These are phyloP conservation scores for Talaromyces piceae DNA, from an alignment of 2,329 filamentous ascomycete genomes.

Conservation along the genomic window DNA sequence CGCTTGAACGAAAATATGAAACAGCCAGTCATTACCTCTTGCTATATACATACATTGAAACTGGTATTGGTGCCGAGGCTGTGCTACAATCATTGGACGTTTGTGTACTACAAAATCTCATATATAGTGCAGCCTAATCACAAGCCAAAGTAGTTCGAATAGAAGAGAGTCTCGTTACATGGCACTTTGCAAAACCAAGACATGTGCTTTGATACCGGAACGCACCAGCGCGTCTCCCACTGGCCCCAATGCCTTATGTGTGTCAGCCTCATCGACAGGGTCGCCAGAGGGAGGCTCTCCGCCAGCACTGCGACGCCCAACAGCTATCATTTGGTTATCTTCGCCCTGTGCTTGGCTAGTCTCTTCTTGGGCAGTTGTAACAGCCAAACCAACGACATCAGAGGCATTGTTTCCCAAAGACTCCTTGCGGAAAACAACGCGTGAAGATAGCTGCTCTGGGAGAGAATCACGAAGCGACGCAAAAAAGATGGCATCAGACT, in stretches of 20 bases:
- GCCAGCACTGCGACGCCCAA: slow-evolving; percentile 45
- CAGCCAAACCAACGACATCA: slow-evolving; percentile 29
- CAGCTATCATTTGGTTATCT: slow-evolving; percentile 62
- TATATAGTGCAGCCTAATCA: neutral
- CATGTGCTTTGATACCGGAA: slow-evolving; percentile 55
- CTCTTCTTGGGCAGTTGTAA: slow-evolving; percentile 51
- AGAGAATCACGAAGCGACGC: slow-evolving; percentile 50
- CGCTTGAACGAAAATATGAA: no score
- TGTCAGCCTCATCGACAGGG: slow-evolving; percentile 15
- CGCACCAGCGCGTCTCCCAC: slow-evolving; percentile 40
- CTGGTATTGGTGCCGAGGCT: no score
- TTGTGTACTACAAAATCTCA: no score
- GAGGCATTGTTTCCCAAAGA: slow-evolving; percentile 21
- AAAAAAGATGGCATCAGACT: slow-evolving; percentile 50
- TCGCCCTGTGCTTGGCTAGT: slow-evolving; percentile 56
- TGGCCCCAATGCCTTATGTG: slow-evolving; percentile 24
- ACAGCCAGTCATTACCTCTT: no score
- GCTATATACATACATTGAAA: no score
- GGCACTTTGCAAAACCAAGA: slow-evolving; percentile 62
- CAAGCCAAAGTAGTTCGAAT: neutral
- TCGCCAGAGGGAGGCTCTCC: slow-evolving; percentile 2
- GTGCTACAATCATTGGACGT: no score
- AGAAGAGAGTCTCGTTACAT: neutral
- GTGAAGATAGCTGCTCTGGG: slow-evolving; percentile 41
- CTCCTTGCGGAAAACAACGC: slow-evolving; percentile 49